Conservation (phyloP, 257 asterid species). For the Solanum tarapatanum region DNA sequence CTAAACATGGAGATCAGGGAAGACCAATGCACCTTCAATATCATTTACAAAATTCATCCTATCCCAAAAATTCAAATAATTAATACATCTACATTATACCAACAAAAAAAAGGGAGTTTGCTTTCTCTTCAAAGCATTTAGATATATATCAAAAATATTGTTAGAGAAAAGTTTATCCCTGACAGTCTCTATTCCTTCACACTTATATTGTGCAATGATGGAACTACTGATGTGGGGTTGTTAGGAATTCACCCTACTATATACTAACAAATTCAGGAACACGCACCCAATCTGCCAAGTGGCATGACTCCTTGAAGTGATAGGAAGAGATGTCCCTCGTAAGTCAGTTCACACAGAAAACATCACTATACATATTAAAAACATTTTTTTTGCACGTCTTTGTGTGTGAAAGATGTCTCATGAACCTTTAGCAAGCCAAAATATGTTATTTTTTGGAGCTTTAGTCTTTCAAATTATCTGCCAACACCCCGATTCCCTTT, state of each 20-base stretch:
- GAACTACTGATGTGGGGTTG: not conserved
- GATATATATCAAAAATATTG: not conserved
- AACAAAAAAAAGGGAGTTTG: not conserved
- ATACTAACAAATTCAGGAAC: not conserved
- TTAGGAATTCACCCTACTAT: not conserved
- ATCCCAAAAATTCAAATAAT: not conserved
- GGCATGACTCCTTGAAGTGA: not conserved
- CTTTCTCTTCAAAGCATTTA: not conserved
- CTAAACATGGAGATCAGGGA: not conserved
- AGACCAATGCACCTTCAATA: not conserved
- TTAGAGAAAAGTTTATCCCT: not conserved
- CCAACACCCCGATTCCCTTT: not conserved
- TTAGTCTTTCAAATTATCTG: not conserved
- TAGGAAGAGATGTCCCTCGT: not conserved
- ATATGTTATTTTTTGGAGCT: not conserved
- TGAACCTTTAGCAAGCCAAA: not conserved
- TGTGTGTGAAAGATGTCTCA: not conserved
- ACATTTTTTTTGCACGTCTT: not conserved
- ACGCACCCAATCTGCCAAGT: not conserved
- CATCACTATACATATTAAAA: not conserved
- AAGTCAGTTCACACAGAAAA: not conserved
- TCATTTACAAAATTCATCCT: not conserved
- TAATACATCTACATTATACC: not conserved
- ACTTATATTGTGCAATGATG: not conserved
- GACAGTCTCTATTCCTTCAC: not conserved